Base-by-base conservation (phyloP, 1,284 basidiomycete genomes). In the Fomitopsis palustris region DNA sequence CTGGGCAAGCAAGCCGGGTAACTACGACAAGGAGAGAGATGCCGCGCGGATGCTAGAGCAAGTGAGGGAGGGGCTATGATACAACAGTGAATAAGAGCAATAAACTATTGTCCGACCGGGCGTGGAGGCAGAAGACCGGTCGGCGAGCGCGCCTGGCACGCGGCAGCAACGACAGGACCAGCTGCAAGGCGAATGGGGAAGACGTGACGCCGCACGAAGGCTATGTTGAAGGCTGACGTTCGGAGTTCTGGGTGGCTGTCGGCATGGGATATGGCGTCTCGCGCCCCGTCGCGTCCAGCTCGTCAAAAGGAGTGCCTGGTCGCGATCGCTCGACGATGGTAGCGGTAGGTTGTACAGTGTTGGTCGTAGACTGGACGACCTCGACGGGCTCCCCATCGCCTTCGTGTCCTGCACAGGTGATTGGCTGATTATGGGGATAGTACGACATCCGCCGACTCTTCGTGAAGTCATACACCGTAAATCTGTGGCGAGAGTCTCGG, bases 401-500 rank as follows among this genome's bases (percentile, higher is more conserved):
- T 10, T 81, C 75, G 41, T 78, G 78, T 37, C 74, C 76, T 14
- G 81, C 65, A 17, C 79, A 77, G 37, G 79, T 72, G 58, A 90
- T 78, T 21, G 86, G 83, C 67, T 90, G 85, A 68, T 89, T 90
- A 67, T 90, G 86, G 27, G 90, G 88, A 70, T 92, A 92, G 69
- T 93, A 93, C 21, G 90, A 88, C 70, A 79, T 79, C 56, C 90
- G 85, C 62, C 80, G 77, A 59, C 83, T 83, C 65, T 76, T 79
- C 61, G 77, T 77, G 72, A 86, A 91, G 74, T 93, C 90, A 68
- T 92, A 93, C 14, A 88, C 77, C 53, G 87, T 89, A 72, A 93
- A 93, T 68, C 88, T 91, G 60, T 16, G 17, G 45, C 49, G 35
- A 52, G n/a, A 31, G 21, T 19, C 16, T 52, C 23, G 33, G 49